Conservation (phyloP, 2,329 filamentous ascomycete species). For the Neonectria punicea region DNA sequence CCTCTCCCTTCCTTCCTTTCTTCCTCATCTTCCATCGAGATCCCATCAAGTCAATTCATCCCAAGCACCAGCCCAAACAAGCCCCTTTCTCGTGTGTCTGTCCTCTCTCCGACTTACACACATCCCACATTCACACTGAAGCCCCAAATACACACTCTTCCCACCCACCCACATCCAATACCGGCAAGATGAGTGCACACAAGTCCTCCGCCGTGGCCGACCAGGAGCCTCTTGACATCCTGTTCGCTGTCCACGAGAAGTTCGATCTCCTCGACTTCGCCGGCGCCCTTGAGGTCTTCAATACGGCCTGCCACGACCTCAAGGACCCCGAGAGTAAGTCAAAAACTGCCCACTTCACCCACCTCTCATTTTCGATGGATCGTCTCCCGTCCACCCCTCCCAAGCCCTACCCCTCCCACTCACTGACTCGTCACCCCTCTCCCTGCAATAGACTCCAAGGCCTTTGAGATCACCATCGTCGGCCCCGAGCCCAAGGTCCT, state of each 20-base stretch:
- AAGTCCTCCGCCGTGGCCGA: slow-evolving; percentile 69
- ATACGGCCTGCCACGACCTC: slow-evolving; percentile 62
- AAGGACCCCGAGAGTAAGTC: slow-evolving; percentile 62
- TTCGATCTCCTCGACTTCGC: slow-evolving; percentile 70
- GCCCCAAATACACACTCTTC: slow-evolving; percentile 38
- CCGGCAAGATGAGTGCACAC: slow-evolving; percentile 64
- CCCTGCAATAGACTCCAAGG: slow-evolving; percentile 58
- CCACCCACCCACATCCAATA: slow-evolving; percentile 39
- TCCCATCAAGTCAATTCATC: slow-evolving; percentile 37
- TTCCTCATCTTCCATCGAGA: slow-evolving; percentile 34
- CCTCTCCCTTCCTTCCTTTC: slow-evolving; percentile 39
- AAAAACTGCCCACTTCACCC: slow-evolving; percentile 16
- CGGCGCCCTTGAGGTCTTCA: slow-evolving; percentile 64
- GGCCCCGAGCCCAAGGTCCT: slow-evolving; percentile 64
- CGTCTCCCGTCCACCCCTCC: slow-evolving; percentile 10
- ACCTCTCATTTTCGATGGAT: slow-evolving; percentile 17
- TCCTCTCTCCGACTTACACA: slow-evolving; percentile 25
- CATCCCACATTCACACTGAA: slow-evolving; percentile 23
- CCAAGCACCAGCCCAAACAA: slow-evolving; percentile 21
- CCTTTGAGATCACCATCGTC: slow-evolving; percentile 68
- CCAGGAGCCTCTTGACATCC: slow-evolving; percentile 66
- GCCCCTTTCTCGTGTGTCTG: slow-evolving; percentile 28
- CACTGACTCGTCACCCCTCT: slow-evolving; percentile 35
- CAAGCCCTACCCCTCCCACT: slow-evolving; percentile 36
- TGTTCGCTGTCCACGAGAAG: slow-evolving; percentile 69